These are phyloP conservation scores for Platismatia glauca DNA, from an alignment of 495 filamentous ascomycete genomes.

Conservation along the genomic window DNA sequence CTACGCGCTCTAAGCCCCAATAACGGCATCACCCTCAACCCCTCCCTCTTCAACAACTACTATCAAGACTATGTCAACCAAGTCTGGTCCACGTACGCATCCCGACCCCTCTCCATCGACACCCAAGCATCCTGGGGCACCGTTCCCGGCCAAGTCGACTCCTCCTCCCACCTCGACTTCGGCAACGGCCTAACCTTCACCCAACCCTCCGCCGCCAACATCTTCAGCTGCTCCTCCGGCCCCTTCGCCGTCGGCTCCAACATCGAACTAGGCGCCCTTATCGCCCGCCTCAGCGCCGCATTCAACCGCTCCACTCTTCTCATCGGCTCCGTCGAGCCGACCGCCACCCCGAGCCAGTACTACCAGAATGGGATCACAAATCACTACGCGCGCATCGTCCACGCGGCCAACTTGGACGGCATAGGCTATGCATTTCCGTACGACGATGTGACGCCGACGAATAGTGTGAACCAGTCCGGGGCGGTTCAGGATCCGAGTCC, in stretches of 20 bases:
- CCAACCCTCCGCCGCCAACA: constrained; percentile 51
- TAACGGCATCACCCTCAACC: constrained; percentile 47
- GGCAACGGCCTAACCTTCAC: constrained; percentile 44
- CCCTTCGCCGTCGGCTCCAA: constrained; percentile 48
- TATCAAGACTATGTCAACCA: constrained; percentile 53
- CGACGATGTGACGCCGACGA: constrained; percentile 58
- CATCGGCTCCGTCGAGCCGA: constrained; percentile 39
- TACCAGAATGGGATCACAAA: constrained; percentile 54
- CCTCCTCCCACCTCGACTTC: constrained; percentile 37
- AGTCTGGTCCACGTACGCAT: constrained; percentile 54
- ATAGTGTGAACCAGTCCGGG: constrained; percentile 52
- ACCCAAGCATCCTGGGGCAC: constrained; percentile 50
- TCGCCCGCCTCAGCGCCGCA: constrained; percentile 57
- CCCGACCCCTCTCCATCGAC: constrained; percentile 46
- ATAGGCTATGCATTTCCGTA: constrained; percentile 72
- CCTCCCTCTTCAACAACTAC: constrained; percentile 51
- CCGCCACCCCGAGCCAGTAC: constrained; percentile 38
- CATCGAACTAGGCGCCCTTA: constrained; percentile 43
- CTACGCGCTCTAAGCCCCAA: constrained; percentile 61
- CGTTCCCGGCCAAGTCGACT: constrained; percentile 42
- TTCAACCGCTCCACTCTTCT: constrained; percentile 61
- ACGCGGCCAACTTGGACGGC: constrained; percentile 51
- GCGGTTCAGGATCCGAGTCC: constrained; percentile 52
- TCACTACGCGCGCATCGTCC: constrained; percentile 61
- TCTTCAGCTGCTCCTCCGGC: constrained; percentile 64